Base-by-base conservation (phyloP, 2,329 filamentous ascomycete species). In the Westerdykella sp. region DNA sequence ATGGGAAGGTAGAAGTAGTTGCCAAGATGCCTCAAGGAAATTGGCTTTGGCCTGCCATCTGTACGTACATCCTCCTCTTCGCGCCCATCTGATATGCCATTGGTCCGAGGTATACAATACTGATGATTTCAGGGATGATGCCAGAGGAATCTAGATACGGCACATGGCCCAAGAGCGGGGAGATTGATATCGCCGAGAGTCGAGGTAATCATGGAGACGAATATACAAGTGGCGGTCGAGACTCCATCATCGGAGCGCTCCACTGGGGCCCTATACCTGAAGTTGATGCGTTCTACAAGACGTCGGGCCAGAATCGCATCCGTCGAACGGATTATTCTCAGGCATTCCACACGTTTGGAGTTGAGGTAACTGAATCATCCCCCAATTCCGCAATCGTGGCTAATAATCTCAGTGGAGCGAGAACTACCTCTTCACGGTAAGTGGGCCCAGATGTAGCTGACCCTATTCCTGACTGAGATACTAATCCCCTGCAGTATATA, bases 41-140 rank as follows among this genome's bases (percentile, higher is more conserved):
- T 69, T 91, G 86, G 87, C 75, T 93, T 11, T 91, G 86, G 86
- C 87, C 87, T 1, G 85, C 85, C 18, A 90, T 93, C 59, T 90
- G 30, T 32, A 86, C 50, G 53, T 56, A 50, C 54, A 52, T 49
- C 42, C 43, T 21, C 18, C 18, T 21, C 18, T 3, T 6, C 18
- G 18, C 18, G 18, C 18, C 6, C 18, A 21, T 21, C 18, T 21
- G 18, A 21, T 21, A 21, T 3, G 41, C 22, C 22, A 31, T 14
- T 21, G 18, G 11, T 16, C 7, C 11, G 11, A 40, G 10, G 2
- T n/a, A 18, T n/a, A n/a, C 15, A 5, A 34, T n/a, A 37, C 84
- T 12, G 30, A 12, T 32, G 30, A 32, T 14, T 32, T 14, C 14
- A 32, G 30, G 85, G 42, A 45, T 45, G 43, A 46, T 48, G 44